These are phyloP conservation scores for Plasmodium ovale DNA, from an alignment of 169 alveolate species.

Conservation along the genomic window DNA sequence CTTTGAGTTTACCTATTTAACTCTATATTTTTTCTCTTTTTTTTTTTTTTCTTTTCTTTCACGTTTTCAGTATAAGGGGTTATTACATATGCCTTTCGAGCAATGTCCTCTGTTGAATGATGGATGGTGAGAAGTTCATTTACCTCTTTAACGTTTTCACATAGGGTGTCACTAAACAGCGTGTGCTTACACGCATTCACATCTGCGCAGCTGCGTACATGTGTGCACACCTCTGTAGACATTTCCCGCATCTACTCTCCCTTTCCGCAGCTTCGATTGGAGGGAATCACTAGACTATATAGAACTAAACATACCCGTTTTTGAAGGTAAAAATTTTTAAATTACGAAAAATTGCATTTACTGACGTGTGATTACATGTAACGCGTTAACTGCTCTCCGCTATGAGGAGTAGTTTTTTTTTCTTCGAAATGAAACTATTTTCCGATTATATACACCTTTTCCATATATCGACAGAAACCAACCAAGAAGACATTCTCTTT, in stretches of 20 bases:
- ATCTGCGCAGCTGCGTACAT: background rate
- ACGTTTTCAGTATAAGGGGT: constrained; percentile 50
- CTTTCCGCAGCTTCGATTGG: constrained; percentile 45
- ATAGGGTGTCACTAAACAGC: background rate
- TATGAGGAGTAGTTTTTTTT: background rate
- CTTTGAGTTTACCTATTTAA: background rate
- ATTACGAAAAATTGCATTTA: background rate
- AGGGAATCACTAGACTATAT: constrained; percentile 61
- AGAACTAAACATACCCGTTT: constrained; percentile 64
- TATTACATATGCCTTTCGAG: constrained; percentile 63
- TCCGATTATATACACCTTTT: background rate
- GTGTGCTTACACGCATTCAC: background rate
- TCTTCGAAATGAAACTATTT: background rate
- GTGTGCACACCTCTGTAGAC: background rate
- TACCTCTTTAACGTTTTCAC: background rate
- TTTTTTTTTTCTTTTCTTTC: constrained; percentile 12
- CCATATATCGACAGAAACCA: constrained; percentile 19
- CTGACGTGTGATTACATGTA: too few species aligned
- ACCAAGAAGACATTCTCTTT: constrained; percentile 21
- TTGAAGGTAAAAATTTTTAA: constrained; percentile 34
- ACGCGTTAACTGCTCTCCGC: background rate
- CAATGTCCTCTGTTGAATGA: constrained; percentile 14
- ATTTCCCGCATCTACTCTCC: background rate
- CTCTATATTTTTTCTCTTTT: background rate
- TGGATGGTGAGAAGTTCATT: constrained; percentile 9